These are phyloP conservation scores for Dothideomycetidae sp. DNA, from an alignment of 2,329 filamentous ascomycete species.

Conservation along the genomic window DNA sequence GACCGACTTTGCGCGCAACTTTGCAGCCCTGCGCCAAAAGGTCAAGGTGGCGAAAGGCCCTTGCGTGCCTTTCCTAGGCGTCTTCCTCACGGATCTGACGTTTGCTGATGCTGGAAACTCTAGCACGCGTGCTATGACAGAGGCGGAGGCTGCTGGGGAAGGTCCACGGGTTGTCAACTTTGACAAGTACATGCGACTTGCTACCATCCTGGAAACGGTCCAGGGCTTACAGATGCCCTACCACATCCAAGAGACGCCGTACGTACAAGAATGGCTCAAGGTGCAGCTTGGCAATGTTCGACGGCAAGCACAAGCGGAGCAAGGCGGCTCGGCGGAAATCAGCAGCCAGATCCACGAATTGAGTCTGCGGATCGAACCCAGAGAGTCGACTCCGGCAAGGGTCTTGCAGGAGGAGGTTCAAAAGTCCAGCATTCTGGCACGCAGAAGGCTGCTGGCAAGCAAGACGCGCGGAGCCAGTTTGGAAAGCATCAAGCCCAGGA, in stretches of 20 bases:
- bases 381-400: background rate
- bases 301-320: background rate
- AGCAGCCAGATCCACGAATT: background rate
- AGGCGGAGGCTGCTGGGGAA: conserved; percentile 41
- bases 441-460: background rate
- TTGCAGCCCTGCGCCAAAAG: conserved; percentile 68
- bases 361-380: background rate
- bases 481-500: background rate
- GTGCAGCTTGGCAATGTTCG: background rate
- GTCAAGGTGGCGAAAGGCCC: conserved; percentile 79
- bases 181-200: conserved; percentile 88
- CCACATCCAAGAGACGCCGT: conserved; percentile 10
- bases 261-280: background rate
- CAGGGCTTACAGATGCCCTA: conserved; percentile 96
- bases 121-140: conserved; percentile 61
- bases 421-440: background rate
- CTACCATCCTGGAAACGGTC: conserved; percentile 87
- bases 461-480: no score
- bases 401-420: background rate
- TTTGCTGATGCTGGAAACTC: conserved; percentile 94
- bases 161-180: conserved; percentile 84
- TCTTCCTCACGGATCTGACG: conserved; percentile 89
- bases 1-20: conserved; percentile 82
- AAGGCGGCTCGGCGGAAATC: background rate
- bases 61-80: conserved; percentile 88